Evolutionary conservation across 2,329 filamentous ascomycete species (phyloP).

Genomic region (Epichloe gansuensis): DNA sequence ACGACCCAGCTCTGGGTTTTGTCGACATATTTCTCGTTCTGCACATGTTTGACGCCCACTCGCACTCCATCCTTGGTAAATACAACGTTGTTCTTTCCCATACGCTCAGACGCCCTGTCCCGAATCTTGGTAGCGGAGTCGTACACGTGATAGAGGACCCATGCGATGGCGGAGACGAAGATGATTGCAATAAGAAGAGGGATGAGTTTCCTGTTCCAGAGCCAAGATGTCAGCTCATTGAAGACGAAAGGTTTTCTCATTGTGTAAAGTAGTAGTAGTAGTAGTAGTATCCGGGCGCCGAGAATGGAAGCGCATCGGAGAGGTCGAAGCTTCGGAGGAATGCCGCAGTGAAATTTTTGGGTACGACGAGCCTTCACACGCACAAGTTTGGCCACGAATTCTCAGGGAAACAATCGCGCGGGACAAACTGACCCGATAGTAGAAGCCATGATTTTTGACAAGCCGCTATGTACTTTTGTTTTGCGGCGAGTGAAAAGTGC

Average conservation of each 20-base stretch:
- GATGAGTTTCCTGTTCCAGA: constrained; percentile 41
- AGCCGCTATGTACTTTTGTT: no score
- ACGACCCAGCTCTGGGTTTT: constrained; percentile 57
- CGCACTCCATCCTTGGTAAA: constrained; percentile 65
- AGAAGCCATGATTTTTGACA: constrained; percentile 3
- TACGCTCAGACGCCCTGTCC: constrained; percentile 51
- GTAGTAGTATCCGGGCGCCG: neutral
- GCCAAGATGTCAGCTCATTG: neutral
- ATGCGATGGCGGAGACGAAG: constrained; percentile 44
- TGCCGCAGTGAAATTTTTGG: no score
- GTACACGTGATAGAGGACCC: constrained; percentile 63
- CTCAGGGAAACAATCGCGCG: neutral
- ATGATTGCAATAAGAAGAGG: constrained; percentile 53
- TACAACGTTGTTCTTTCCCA: constrained; percentile 63
- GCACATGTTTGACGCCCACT: constrained; percentile 57
- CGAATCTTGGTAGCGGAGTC: constrained; percentile 54
- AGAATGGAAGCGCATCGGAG: neutral
- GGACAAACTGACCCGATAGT: constrained; percentile 4
- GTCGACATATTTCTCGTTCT: constrained; percentile 61
- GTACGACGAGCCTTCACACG: neutral
- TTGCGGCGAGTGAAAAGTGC: no score
- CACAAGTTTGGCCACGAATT: neutral
- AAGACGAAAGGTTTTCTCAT: neutral
- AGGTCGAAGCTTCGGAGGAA: neutral
- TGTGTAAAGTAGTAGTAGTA: no score